These are phyloP conservation scores for Malassezia nana DNA, from an alignment of 1,284 basidiomycete genomes.

Conservation along the genomic window DNA sequence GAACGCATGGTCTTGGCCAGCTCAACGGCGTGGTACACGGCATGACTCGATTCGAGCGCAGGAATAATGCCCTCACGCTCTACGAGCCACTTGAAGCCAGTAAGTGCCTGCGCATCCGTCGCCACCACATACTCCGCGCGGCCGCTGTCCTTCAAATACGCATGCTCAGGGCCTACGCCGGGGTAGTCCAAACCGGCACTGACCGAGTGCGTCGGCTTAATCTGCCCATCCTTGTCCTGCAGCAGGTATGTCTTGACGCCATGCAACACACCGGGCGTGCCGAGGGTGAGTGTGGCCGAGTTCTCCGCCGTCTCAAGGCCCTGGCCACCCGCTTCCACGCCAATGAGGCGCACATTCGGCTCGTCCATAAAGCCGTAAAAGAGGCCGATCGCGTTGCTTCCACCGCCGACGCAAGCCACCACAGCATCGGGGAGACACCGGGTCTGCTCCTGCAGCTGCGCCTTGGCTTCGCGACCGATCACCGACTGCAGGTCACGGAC, in stretches of 20 bases:
- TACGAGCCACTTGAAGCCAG: slow-evolving; percentile 81
- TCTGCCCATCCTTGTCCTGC: slow-evolving; percentile 78
- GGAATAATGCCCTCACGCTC: slow-evolving; percentile 96
- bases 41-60: slow-evolving; percentile 89
- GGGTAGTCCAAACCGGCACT: slow-evolving; percentile 68
- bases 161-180: slow-evolving; percentile 90
- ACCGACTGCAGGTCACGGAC: slow-evolving; percentile 96
- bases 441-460: slow-evolving; percentile 63
- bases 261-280: slow-evolving; percentile 86
- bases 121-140: slow-evolving; percentile 86
- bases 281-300: slow-evolving; percentile 82
- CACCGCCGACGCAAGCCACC: slow-evolving; percentile 94
- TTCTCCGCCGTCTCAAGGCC: slow-evolving; percentile 75
- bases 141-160: slow-evolving; percentile 86
- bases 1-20: slow-evolving; percentile 74
- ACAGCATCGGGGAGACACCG: slow-evolving; percentile 87
- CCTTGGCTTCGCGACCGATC: slow-evolving; percentile 89
- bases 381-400: slow-evolving; percentile 84
- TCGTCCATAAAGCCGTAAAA: slow-evolving; percentile 41
- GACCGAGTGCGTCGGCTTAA: slow-evolving; percentile 92
- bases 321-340: slow-evolving; percentile 53
- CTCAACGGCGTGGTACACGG: slow-evolving; percentile 79
- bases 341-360: slow-evolving; percentile 37
- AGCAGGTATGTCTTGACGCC: slow-evolving; percentile 91
- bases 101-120: slow-evolving; percentile 82